Conservation (phyloP, 2,329 filamentous ascomycete genomes). For the Apiospora rasikravindrae region DNA sequence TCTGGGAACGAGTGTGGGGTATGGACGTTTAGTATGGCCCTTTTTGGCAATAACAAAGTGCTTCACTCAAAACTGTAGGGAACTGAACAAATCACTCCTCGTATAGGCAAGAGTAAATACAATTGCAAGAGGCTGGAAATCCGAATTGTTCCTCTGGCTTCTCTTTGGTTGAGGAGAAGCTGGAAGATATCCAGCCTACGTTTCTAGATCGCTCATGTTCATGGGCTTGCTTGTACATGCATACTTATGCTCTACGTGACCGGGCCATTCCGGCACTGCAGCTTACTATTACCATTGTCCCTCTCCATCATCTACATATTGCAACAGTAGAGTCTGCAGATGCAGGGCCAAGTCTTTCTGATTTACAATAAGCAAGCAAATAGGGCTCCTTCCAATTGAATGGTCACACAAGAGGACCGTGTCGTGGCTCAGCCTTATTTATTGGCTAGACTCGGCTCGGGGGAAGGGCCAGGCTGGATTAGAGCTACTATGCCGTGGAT, state of each 20-base stretch:
- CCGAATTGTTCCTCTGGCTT: neutral
- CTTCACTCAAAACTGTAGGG: neutral
- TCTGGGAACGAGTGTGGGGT: neutral
- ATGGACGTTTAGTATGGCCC: conserved; percentile 3
- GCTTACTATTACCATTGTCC: neutral
- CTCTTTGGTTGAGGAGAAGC: neutral
- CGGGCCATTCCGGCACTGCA: neutral
- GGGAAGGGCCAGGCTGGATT: neutral
- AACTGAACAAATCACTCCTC: neutral
- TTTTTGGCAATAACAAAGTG: conserved; percentile 7
- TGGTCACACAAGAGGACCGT: neutral
- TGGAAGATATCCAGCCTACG: neutral
- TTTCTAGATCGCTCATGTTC: neutral
- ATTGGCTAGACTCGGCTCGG: neutral
- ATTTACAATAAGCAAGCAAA: conserved; percentile 5
- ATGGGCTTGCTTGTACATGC: neutral
- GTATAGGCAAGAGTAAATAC: conserved; percentile 5
- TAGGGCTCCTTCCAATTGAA: neutral
- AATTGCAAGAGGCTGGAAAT: neutral
- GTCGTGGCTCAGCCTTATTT: neutral
- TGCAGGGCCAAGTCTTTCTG: neutral
- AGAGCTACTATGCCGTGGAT: neutral
- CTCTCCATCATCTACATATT: neutral
- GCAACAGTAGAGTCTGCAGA: neutral
- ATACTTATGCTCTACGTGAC: neutral